phyloP scores from a whole-genome alignment of 306 rosid species.

The Medicago truncatula region DNA sequence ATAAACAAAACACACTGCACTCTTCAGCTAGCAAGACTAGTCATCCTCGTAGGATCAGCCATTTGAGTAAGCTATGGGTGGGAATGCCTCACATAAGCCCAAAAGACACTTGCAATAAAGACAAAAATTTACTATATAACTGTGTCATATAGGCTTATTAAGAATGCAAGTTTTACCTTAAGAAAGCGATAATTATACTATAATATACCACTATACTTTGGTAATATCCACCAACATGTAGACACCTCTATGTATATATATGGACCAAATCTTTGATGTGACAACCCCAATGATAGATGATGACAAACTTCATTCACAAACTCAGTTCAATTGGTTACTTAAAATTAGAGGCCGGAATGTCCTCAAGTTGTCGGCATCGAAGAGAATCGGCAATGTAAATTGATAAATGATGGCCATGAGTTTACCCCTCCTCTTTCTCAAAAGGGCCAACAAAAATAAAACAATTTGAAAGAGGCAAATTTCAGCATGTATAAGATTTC shows the following conservation, averaged over 20 bases:
- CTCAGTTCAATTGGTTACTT: conserved; percentile 26
- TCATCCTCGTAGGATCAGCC: conserved; percentile 48
- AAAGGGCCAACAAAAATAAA: conserved; percentile 16
- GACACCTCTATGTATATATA: conserved; percentile 3
- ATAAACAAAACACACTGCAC: conserved; percentile 22
- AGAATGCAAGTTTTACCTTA: too few relatives aligned
- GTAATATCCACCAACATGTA: conserved; percentile 44
- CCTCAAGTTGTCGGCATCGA: conserved; percentile 11
- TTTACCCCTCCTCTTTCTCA: conserved; percentile 20
- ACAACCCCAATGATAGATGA: conserved; percentile 26
- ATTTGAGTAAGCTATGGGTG: conserved; percentile 13
- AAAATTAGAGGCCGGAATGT: conserved; percentile 12
- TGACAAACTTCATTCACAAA: conserved; percentile 15
- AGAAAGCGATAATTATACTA: not conserved
- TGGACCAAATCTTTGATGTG: conserved; percentile 32
- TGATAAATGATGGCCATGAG: conserved; percentile 18
- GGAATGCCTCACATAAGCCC: not conserved
- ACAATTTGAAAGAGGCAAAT: conserved; percentile 40
- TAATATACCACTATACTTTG: conserved; percentile 17
- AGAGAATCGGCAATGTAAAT: conserved; percentile 13
- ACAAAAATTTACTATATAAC: conserved; percentile 19
- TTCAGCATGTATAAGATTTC: conserved; percentile 39
- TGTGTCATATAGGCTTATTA: not conserved
- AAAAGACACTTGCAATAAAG: conserved; percentile 20
- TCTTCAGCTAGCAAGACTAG: conserved; percentile 29